A percentile compares a stretch with the other conserved stretches of the same genome.
Conservation (phyloP, 208 protist species). For the Leishmania gerbilli region DNA sequence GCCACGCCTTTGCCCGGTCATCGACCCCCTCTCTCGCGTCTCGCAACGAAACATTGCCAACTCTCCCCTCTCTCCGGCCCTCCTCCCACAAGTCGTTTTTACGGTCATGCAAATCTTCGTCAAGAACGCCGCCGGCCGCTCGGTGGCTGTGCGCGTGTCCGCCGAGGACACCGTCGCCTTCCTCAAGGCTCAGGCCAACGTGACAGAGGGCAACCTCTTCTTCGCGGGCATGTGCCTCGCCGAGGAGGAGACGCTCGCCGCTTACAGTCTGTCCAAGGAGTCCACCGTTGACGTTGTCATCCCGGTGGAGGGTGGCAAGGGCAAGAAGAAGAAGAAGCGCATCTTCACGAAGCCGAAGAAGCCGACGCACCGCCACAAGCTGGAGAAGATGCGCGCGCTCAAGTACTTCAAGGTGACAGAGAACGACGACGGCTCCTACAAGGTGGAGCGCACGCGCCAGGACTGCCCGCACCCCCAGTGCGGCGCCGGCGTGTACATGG, state of each 20-base stretch:
- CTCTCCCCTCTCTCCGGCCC: not conserved
- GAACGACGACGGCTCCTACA: conserved; percentile 96
- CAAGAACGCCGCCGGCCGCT: conserved; percentile 91
- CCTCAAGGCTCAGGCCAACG: conserved; percentile 81
- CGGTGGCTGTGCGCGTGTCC: conserved; percentile 86
- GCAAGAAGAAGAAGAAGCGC: conserved; percentile 99
- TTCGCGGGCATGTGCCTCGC: conserved; percentile 89
- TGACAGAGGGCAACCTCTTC: conserved; percentile 80
- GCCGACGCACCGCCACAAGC: conserved; percentile 98
- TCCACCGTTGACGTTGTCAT: conserved; percentile 91
- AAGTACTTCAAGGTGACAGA: conserved; percentile 99
- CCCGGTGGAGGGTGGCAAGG: conserved; percentile 92
- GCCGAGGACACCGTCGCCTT: conserved; percentile 83
- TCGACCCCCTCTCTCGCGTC: not conserved
- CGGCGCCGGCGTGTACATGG: conserved; percentile 99
- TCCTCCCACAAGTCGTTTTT: not conserved
- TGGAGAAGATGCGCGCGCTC: conserved; percentile 99
- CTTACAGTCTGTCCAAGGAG: conserved; percentile 79
- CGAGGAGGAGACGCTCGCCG: conserved; percentile 67
- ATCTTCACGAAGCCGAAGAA: conserved; percentile 99
- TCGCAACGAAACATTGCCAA: not conserved
- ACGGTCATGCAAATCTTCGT: conserved; percentile 94
- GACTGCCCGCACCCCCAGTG: conserved; percentile 96
- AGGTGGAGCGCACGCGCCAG: conserved; percentile 94
- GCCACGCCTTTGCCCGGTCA: not conserved